Evolutionary conservation across 2,329 filamentous ascomycete species (phyloP).

Genomic region (Ceratocystis diversiconidia): DNA sequence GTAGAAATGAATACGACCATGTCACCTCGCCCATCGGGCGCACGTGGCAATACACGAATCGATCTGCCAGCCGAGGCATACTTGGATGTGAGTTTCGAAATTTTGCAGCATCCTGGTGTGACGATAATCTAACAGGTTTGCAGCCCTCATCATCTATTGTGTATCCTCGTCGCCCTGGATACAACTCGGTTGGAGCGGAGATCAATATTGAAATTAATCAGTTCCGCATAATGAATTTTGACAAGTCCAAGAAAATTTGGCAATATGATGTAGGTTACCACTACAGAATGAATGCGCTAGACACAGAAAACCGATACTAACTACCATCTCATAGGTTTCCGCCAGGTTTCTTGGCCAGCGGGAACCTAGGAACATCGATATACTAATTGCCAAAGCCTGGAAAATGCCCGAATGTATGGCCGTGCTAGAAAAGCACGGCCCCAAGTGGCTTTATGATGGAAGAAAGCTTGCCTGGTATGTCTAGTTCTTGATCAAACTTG

Average conservation of each 20-base stretch:
- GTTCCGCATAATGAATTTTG: conserved; percentile 49
- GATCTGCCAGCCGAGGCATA: conserved; percentile 47
- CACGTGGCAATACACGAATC: conserved; percentile 34
- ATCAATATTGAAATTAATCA: conserved; percentile 55
- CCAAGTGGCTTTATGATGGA: conserved; percentile 62
- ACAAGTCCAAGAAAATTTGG: conserved; percentile 47
- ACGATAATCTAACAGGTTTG: not conserved
- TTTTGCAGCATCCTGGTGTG: not conserved
- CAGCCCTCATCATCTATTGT: conserved; percentile 7
- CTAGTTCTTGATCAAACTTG: not conserved
- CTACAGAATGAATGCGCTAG: not conserved
- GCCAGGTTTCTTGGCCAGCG: conserved; percentile 13
- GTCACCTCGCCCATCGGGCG: conserved; percentile 21
- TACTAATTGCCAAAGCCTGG: conserved; percentile 66
- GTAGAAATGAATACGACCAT: conserved; percentile 24
- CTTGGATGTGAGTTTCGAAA: conserved; percentile 25
- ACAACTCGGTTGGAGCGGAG: conserved; percentile 43
- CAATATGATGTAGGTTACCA: conserved; percentile 66
- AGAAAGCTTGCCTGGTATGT: conserved; percentile 71
- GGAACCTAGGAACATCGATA: conserved; percentile 25
- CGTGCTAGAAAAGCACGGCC: conserved; percentile 33
- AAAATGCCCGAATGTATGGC: conserved; percentile 22
- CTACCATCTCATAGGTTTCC: conserved; percentile 10
- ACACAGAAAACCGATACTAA: not conserved
- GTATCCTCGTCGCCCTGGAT: conserved; percentile 34